Conservation (phyloP, 257 asterid genomes). For the Solanum acaule region DNA sequence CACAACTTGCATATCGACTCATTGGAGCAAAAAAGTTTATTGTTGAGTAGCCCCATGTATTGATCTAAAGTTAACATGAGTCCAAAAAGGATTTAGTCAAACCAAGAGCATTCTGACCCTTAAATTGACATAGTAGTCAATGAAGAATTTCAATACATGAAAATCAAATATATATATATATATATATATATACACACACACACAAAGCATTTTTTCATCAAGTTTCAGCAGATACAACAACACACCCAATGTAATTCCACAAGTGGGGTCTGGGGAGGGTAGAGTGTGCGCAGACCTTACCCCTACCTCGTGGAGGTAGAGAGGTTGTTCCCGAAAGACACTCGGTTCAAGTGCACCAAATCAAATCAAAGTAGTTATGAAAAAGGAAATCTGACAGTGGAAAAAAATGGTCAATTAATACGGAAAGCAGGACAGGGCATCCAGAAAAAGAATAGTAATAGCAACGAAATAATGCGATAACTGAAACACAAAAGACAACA, state of each 20-base stretch:
- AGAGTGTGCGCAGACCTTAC: background rate
- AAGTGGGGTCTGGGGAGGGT: background rate
- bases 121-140: background rate
- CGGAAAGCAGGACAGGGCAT: background rate
- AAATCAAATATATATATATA: background rate
- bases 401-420: background rate
- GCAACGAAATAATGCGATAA: background rate
- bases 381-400: background rate
- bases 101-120: background rate
- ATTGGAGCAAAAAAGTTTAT: slow-evolving; percentile 94
- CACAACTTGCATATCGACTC: slow-evolving; percentile 95
- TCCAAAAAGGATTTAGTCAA: slow-evolving; percentile 6
- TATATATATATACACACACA: background rate
- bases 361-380: background rate
- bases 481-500: background rate
- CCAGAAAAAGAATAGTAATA: background rate
- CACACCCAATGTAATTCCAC: background rate
- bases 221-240: background rate
- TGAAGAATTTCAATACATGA: background rate
- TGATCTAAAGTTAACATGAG: slow-evolving; percentile 40
- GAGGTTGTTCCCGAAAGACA: background rate
- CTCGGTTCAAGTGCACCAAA: background rate
- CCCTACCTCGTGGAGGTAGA: background rate
- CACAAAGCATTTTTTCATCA: background rate
- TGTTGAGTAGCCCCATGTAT: slow-evolving; percentile 98